phyloP scores from a whole-genome alignment of 495 filamentous ascomycete species.

The Penicillium soppii region DNA sequence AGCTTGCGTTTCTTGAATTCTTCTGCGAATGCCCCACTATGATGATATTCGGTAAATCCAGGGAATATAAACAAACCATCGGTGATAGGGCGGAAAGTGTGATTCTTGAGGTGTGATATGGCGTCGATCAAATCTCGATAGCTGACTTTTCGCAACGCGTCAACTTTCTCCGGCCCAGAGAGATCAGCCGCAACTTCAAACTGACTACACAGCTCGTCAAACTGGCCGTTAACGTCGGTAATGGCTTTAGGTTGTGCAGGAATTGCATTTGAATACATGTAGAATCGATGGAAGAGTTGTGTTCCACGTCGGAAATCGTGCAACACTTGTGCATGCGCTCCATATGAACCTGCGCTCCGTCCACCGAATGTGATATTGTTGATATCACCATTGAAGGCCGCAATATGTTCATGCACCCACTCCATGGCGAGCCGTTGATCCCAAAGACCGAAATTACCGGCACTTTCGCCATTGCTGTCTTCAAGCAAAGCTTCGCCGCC shows the following conservation, averaged over 20 bases:
- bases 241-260: conserved; percentile 45
- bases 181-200: conserved; percentile 30
- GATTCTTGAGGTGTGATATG: conserved; percentile 31
- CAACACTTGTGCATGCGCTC: conserved; percentile 47
- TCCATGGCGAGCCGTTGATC: conserved; percentile 58
- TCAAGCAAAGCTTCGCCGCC: conserved; percentile 39
- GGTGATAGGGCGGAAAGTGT: conserved; percentile 47
- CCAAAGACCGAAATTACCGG: conserved; percentile 59
- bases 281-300: conserved; percentile 33
- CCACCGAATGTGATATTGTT: conserved; percentile 60
- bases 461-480: conserved; percentile 44
- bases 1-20: conserved; percentile 37
- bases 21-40: conserved; percentile 39
- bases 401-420: conserved; percentile 59
- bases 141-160: conserved; percentile 30
- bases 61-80: conserved; percentile 41
- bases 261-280: conserved; percentile 50
- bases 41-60: conserved; percentile 37
- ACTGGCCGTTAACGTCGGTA: conserved; percentile 43
- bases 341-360: conserved; percentile 59
- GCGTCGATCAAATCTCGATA: conserved; percentile 31
- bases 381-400: conserved; percentile 56
- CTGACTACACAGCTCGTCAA: conserved; percentile 44
- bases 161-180: conserved; percentile 34
- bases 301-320: conserved; percentile 40